These are phyloP conservation scores for Poteriospumella lacustris DNA, from an alignment of 108 stramenopile genomes.

Conservation along the genomic window DNA sequence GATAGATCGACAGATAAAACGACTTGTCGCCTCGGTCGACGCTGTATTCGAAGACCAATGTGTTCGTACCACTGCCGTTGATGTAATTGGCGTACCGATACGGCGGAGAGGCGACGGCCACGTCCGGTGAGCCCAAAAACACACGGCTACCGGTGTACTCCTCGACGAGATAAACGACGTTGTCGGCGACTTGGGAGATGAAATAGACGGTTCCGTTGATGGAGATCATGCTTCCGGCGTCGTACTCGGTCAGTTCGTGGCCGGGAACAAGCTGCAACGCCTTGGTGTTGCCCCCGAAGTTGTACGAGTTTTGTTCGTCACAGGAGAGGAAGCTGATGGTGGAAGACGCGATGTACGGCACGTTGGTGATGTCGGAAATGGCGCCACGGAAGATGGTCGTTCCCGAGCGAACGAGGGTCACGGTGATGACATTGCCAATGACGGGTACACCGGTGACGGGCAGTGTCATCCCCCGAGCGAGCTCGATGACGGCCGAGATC, in stretches of 20 bases:
- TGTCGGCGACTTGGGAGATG: neutral
- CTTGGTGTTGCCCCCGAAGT: neutral
- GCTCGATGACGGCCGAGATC: too few relatives aligned
- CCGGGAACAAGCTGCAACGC: neutral
- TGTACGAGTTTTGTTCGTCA: neutral
- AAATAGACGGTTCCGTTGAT: neutral
- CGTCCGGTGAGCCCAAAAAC: neutral
- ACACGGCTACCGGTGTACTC: neutral
- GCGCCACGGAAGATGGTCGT: neutral
- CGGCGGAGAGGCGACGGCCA: neutral
- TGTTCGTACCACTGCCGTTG: neutral
- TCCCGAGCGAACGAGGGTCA: too few relatives aligned
- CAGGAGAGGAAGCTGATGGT: neutral
- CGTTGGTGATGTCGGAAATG: neutral
- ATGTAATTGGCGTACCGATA: neutral
- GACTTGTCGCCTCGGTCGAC: neutral
- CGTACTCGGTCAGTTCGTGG: neutral
- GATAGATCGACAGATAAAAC: neutral
- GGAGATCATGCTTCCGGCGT: neutral
- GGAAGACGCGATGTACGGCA: neutral
- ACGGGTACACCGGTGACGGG: too few relatives aligned
- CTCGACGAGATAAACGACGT: neutral
- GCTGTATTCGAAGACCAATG: neutral
- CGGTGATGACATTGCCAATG: too few relatives aligned
- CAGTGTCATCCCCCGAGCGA: too few relatives aligned